Evolutionary conservation across 768 basidiomycete genomes (phyloP), one percentile per base, ranked within the genome.

Genomic region (Lactarius hatsudake): DNA sequence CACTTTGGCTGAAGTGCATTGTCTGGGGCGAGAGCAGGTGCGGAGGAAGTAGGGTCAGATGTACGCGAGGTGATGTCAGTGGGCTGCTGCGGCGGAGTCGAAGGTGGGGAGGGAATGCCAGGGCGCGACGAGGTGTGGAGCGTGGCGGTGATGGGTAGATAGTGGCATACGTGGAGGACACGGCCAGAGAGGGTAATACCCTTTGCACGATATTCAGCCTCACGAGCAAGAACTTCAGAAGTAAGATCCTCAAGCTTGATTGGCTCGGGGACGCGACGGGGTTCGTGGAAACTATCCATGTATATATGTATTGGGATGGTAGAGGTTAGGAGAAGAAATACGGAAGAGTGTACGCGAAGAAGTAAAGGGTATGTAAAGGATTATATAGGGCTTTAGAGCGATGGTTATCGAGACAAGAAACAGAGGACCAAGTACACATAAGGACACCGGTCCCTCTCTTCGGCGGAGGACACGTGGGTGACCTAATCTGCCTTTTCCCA

Each of bases 141-240:
- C 40, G 89, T 85, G 32, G 88, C 86, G 57, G 83, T 80, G 74
- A 95, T 82, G 68, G 94, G 94, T 63, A 96, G 87, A 74, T 94
- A 92, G 77, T 95, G 94, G 79, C 87, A 90, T 69, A 97, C 88
- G 72, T 96, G 96, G 73, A 98, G 84, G 75, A 97, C 91, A 53
- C 96, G 86, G 2, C 95, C 96, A 5, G 89, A 90, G 53, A 97
- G 84, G 1, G 85, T 81, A 63, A 90, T 85, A 53, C 87, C 90
- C 65, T 88, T 85, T 2, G 84, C 83, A 62, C 78, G 80, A 76
- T 91, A 90, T 63, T 89, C 82, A 0, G 83, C 83, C 78, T 96
- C 91, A 74, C 96, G 88, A 10, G 81, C 78, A 42, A 75, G 77
- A 63, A 97, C 89, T 71, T 90, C 87, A 5, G 82, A 82, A 57